A percentile compares a stretch with the other conserved stretches of the same genome.
Conservation (phyloP, 768 basidiomycete species). For the Dentipellis sp. region DNA sequence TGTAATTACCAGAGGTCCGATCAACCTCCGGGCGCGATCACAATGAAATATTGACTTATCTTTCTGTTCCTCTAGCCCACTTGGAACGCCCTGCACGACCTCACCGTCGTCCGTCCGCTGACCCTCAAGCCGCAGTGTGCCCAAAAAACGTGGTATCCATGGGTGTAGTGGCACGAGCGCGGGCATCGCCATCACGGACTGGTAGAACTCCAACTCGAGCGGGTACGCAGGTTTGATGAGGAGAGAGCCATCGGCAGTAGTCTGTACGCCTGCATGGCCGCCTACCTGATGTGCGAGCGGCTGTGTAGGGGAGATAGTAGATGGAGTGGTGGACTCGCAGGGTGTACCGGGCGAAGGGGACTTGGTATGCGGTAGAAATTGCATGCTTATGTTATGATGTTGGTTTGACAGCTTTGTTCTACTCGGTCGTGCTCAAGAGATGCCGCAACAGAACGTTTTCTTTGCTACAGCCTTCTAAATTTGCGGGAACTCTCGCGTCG, state of each 20-base stretch:
- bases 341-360: no score
- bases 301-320: neutral
- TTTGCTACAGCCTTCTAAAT: no score
- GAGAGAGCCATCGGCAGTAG: slow-evolving; percentile 65
- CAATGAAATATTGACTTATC: slow-evolving; percentile 28
- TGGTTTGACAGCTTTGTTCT: no score
- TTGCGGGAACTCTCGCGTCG: no score
- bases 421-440: no score
- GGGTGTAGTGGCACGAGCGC: slow-evolving; percentile 35
- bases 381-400: no score
- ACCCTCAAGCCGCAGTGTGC: slow-evolving; percentile 70
- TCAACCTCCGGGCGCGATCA: slow-evolving; percentile 1
- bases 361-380: no score
- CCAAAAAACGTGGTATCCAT: slow-evolving; percentile 71
- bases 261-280: slow-evolving; percentile 68
- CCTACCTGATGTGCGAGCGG: slow-evolving; percentile 62
- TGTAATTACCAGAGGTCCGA: slow-evolving; percentile 26
- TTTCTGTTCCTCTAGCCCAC: slow-evolving; percentile 26
- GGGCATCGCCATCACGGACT: slow-evolving; percentile 33
- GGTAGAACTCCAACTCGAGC: slow-evolving; percentile 67
- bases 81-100: slow-evolving; percentile 12
- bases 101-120: slow-evolving; percentile 18
- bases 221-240: slow-evolving; percentile 70
- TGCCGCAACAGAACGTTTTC: no score
- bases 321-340: neutral